Base-by-base conservation (phyloP, 495 filamentous ascomycete species). In the Umbilicaria muhlenbergii region DNA sequence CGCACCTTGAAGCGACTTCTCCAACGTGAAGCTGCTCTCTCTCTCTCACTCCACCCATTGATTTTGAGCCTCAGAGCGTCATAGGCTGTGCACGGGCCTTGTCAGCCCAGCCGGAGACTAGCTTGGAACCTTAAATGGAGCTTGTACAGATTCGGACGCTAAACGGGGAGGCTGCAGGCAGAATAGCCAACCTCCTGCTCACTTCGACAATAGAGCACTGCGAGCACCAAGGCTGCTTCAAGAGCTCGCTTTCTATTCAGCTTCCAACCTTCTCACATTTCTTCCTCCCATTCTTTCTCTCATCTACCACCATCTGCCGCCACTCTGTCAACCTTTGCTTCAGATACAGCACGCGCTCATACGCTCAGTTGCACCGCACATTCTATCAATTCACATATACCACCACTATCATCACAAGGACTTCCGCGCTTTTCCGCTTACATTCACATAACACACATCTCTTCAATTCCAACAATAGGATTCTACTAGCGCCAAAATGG, bases 401-500 rank as follows among this genome's bases (percentile, higher is more conserved):
- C 19, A 32, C 4, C 21, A 28, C 15, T 34, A 44, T 53, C 38
- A 54, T 48, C 12, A 51, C 61, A 37, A 52, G 58, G 35, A 59
- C 56, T 36, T 59, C 53, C 34, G 48, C 51, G 14, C 56, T 32
- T 31, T 49, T 47, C 16, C 43, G 36, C 18, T 55, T 38, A 14
- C 34, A 19, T 12, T 39, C 38, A 12, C 18, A 38, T 11, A 49
- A 19, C 12, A 35, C 36, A n/a, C 4, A 21, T 18, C 33, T 41
- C 3, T 10, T 38, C 15, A 38, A 16, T 0, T 5, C 13, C 15
- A 38, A 24, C 35, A 14, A 32, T 2, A 38, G 12, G 40, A 36
- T 28, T 14, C 19, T 44, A 36, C 18, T 44, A 34, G 34, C 44
- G 21, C 38, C 24, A 45, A 44, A 60, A 81, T 79, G 67, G 78